A percentile compares a stretch with the other conserved stretches of the same genome.
Evolutionary conservation across 768 basidiomycete species (phyloP).

Genomic region (Leccinum incarnatum): DNA sequence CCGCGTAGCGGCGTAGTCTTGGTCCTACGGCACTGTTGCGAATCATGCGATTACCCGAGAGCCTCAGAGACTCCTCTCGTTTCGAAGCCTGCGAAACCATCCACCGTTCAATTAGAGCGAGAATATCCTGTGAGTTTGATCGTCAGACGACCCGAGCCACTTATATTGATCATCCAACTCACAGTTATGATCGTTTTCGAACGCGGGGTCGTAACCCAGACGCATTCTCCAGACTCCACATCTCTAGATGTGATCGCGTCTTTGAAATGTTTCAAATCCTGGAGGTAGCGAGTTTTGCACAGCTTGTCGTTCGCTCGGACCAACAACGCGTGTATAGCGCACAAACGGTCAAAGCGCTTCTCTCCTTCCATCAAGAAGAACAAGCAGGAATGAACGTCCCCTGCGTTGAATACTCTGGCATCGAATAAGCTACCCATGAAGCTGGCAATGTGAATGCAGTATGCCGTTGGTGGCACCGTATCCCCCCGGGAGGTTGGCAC

Average conservation of each 20-base stretch:
- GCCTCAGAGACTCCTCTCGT: constrained; percentile 12
- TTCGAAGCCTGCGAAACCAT: constrained; percentile 16
- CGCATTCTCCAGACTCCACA: constrained; percentile 13
- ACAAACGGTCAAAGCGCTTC: constrained; percentile 26
- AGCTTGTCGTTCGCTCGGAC: constrained; percentile 32
- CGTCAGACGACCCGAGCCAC: not conserved
- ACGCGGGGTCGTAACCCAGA: constrained; percentile 21
- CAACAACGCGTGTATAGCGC: constrained; percentile 36
- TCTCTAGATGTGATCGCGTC: constrained; percentile 11
- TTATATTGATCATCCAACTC: not conserved
- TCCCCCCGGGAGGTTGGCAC: not conserved
- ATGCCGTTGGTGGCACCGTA: constrained; percentile 10
- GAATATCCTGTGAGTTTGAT: constrained; percentile 24
- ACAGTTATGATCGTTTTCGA: constrained; percentile 21
- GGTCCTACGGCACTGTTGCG: constrained; percentile 25
- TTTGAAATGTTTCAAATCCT: constrained; percentile 18
- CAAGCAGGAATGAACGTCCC: constrained; percentile 33
- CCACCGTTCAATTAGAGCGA: constrained; percentile 29
- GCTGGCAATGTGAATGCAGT: constrained; percentile 30
- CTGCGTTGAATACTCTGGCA: constrained; percentile 19
- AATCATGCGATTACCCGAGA: not conserved
- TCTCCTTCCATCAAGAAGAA: constrained; percentile 20
- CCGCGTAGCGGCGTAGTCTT: constrained; percentile 21
- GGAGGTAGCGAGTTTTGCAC: constrained; percentile 26
- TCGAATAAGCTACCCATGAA: constrained; percentile 34